Percentiles rank a stretch among this genome's conserved stretches.
Evolutionary conservation across 345 rosid species (phyloP).

Genomic region (Mangifera indica): DNA sequence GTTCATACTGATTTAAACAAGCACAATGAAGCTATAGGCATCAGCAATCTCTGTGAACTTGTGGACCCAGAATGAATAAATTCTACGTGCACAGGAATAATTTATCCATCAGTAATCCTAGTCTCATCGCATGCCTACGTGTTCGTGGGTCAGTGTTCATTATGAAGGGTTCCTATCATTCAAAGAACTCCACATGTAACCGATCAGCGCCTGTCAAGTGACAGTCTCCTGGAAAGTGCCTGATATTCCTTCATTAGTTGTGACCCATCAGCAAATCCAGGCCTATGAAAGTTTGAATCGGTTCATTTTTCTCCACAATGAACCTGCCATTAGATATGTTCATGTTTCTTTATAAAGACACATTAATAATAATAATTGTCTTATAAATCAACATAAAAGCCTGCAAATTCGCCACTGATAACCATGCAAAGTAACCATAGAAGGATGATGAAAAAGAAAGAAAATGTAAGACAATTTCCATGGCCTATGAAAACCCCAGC

Average conservation of each 20-base stretch:
- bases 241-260: too few species aligned
- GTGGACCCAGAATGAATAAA: conserved; percentile 10
- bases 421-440: background rate
- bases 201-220: background rate
- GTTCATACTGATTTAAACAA: background rate
- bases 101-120: background rate
- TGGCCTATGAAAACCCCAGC: too few species aligned
- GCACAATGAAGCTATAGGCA: background rate
- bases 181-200: conserved; percentile 6
- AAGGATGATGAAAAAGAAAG: background rate
- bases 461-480: background rate
- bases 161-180: conserved; percentile 7
- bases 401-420: background rate
- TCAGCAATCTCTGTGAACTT: background rate
- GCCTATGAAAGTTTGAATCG: background rate
- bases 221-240: background rate
- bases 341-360: too few species aligned
- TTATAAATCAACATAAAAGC: background rate
- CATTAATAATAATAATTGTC: too few species aligned
- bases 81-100: conserved; percentile 9
- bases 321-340: background rate
- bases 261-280: background rate
- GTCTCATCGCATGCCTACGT: background rate
- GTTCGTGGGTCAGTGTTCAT: background rate
- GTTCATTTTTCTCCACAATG: background rate